A percentile compares a stretch with the other conserved stretches of the same genome.
Conservation (phyloP, 208 protist species). For the Acanthamoeba lenticulata region DNA sequence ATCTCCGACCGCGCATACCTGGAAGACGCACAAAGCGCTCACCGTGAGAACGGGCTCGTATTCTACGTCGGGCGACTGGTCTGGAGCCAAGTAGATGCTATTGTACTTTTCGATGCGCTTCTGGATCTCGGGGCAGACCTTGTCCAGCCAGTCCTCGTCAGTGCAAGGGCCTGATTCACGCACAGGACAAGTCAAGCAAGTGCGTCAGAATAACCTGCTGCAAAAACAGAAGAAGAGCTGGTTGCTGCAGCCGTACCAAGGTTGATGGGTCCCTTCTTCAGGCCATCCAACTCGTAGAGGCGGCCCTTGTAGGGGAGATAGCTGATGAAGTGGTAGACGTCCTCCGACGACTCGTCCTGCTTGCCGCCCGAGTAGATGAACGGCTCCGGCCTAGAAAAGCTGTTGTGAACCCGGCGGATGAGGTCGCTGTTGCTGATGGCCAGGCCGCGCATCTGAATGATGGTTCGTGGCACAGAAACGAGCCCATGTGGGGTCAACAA, state of each 20-base stretch:
- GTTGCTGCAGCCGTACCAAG: constrained; percentile 48
- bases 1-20: constrained; percentile 88
- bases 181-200: neutral
- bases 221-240: neutral
- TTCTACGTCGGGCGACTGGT: too few relatives aligned
- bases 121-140: constrained; percentile 90
- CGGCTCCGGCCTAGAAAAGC: constrained; percentile 90
- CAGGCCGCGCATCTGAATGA: constrained; percentile 83
- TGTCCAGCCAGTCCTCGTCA: constrained; percentile 81
- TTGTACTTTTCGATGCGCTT: constrained; percentile 87
- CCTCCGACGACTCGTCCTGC: constrained; percentile 83
- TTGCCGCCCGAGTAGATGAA: constrained; percentile 81
- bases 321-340: constrained; percentile 97
- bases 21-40: neutral
- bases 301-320: constrained; percentile 93
- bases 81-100: neutral
- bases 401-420: constrained; percentile 95
- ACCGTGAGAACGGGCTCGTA: neutral
- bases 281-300: constrained; percentile 98
- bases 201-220: neutral
- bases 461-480: neutral
- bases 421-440: constrained; percentile 89
- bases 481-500: neutral
- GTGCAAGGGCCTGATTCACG: constrained; percentile 22
- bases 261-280: constrained; percentile 93